Evolutionary conservation across 306 rosid genomes (phyloP), one percentile per base, ranked within the genome.

Genomic region (Cyamopsis tetragonoloba): DNA sequence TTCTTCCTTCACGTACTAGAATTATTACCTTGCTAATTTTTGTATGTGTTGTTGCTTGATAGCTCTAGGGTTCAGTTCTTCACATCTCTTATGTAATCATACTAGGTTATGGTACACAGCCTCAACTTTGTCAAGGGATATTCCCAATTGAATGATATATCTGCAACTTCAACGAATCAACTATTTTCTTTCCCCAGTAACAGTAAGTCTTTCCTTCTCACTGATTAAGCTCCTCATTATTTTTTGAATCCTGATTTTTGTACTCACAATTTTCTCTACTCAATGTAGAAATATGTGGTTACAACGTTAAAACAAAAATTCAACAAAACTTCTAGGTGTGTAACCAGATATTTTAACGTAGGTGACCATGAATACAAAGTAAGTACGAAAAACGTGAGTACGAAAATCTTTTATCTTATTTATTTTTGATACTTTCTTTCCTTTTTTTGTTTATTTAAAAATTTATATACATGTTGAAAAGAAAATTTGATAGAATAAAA

Each of bases 51-150:
- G 49, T 6, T 27, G 13, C 28, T 35, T 23, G 7, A 55, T 39
- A 14, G 77, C 54, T 63, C 27, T 51, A 17, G 5, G 20, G 34
- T 54, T 59, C 34, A 19, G 37, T 57, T 4, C 30, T 44, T 66
- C 35, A 74, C 47, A 35, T 15, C n/a, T 4, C 18, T 30, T 66
- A 14, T 57, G 51, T 50, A 76, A 67, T 48, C 44, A 34, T 62
- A 2, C 47, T 39, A 87, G 91, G 80, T 88, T 77, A 57, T 61
- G 72, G 95, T 62, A 4, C 71, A 74, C 38, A 73, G 70, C 64
- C 83, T 89, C 74, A 67, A 77, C 77, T 85, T 87, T 65, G 83
- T 89, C 14, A 35, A 77, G 37, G 82, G 70, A 54, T 66, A 55
- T 41, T 67, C 60, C 27, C 48, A n/a, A 27, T 14, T 18, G 13